Evolutionary conservation across 2,329 filamentous ascomycete genomes (phyloP).

Genomic region (Phialophora verrucosa): DNA sequence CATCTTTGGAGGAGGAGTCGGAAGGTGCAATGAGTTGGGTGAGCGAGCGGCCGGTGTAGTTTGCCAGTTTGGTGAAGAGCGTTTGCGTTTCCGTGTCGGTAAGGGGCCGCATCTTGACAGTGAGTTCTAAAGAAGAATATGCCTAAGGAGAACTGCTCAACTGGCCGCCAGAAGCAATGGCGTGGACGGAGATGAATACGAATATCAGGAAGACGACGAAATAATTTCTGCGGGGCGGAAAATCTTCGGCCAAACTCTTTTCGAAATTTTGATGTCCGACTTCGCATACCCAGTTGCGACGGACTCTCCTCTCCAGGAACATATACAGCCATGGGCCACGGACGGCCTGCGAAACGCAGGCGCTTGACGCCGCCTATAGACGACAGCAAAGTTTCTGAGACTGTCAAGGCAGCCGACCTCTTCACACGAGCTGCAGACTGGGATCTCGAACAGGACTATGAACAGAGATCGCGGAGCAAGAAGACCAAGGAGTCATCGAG

Average conservation of each 20-base stretch:
- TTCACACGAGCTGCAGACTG: constrained; percentile 78
- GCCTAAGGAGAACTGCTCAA: neutral
- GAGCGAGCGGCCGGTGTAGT: constrained; percentile 86
- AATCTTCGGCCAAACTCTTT: constrained; percentile 16
- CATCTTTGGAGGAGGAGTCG: constrained; percentile 67
- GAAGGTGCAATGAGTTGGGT: constrained; percentile 81
- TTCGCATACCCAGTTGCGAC: neutral
- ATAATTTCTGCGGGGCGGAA: constrained; percentile 21
- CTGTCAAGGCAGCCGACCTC: constrained; percentile 58
- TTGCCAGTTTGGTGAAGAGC: constrained; percentile 89
- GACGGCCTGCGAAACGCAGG: constrained; percentile 56
- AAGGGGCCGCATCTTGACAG: constrained; percentile 72
- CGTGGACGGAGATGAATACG: neutral
- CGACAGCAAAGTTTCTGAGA: constrained; percentile 43
- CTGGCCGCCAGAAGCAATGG: neutral
- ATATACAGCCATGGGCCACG: constrained; percentile 49
- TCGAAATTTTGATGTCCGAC: constrained; percentile 17
- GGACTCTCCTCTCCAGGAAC: neutral
- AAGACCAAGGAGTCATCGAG: constrained; percentile 75
- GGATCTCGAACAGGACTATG: constrained; percentile 92
- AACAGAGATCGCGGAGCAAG: constrained; percentile 78
- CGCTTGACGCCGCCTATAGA: constrained; percentile 56
- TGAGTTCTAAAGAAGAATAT: neutral
- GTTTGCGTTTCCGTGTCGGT: constrained; percentile 70
- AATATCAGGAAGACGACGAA: neutral